These are phyloP conservation scores for Purpureocillium takamizusanense DNA, from an alignment of 2,329 filamentous ascomycete species.

Conservation along the genomic window DNA sequence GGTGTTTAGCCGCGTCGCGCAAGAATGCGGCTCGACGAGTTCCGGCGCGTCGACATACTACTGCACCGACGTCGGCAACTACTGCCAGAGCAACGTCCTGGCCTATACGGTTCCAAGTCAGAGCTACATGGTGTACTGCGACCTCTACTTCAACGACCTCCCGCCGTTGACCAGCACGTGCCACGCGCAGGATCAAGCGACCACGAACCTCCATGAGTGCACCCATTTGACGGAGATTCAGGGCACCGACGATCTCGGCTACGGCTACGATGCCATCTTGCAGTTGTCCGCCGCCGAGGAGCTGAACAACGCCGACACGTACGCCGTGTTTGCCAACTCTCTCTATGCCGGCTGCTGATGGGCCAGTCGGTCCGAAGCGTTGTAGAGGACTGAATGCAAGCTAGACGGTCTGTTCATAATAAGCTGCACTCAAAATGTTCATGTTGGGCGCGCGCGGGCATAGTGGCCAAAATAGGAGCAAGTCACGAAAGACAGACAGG, in stretches of 20 bases:
- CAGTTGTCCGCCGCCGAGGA: conserved; percentile 33
- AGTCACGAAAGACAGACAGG: no score
- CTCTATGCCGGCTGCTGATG: conserved; percentile 1
- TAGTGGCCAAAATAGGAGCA: no score
- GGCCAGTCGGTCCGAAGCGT: no score
- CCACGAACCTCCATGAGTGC: conserved; percentile 51
- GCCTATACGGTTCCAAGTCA: conserved; percentile 46
- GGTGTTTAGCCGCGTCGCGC: conserved; percentile 34
- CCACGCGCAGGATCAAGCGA: conserved; percentile 53
- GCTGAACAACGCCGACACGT: conserved; percentile 50
- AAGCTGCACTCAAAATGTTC: no score
- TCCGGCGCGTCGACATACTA: conserved; percentile 38
- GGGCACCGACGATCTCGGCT: conserved; percentile 47
- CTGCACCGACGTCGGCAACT: conserved; percentile 36
- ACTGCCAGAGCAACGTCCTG: conserved; percentile 26
- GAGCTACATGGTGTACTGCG: conserved; percentile 48
- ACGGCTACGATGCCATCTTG: conserved; percentile 37
- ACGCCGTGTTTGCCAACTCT: conserved; percentile 22
- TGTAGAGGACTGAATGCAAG: no score
- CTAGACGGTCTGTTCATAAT: no score
- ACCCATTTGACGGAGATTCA: conserved; percentile 45
- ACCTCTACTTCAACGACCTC: conserved; percentile 42
- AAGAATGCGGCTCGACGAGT: conserved; percentile 38
- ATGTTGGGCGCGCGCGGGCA: no score
- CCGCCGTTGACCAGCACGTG: conserved; percentile 36